phyloP scores from a whole-genome alignment of 495 filamentous ascomycete species.

The Parathielavia appendiculata region DNA sequence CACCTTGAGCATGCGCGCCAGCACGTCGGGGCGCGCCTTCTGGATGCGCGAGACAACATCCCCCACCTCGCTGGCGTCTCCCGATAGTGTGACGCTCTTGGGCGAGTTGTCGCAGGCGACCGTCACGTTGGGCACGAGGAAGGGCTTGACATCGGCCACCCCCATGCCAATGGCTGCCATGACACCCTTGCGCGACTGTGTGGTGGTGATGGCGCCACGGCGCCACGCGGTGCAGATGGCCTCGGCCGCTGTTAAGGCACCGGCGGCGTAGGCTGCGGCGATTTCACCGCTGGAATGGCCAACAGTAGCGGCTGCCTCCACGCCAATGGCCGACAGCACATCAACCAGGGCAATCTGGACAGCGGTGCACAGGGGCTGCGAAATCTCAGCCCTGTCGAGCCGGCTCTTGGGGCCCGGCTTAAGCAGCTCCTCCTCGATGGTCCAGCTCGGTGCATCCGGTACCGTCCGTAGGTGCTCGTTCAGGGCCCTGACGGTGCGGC shows the following conservation, averaged over 20 bases:
- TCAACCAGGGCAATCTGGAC: constrained; percentile 49
- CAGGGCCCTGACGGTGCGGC: not conserved
- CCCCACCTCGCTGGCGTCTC: constrained; percentile 33
- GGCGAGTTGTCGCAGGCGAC: constrained; percentile 44
- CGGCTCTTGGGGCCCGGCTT: not conserved
- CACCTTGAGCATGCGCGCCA: constrained; percentile 39
- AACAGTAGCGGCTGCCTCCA: constrained; percentile 36
- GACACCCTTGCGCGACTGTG: too few relatives aligned
- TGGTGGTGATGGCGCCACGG: too few relatives aligned
- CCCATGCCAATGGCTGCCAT: constrained; percentile 21
- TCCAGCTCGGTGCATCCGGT: too few relatives aligned
- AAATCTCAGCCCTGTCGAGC: not conserved
- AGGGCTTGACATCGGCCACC: too few relatives aligned
- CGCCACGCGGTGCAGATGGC: constrained; percentile 32
- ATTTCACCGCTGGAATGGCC: constrained; percentile 45
- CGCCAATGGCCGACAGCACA: constrained; percentile 41
- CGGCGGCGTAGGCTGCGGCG: constrained; percentile 38
- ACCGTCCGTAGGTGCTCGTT: not conserved
- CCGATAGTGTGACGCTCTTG: constrained; percentile 35
- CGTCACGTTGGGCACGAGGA: too few relatives aligned
- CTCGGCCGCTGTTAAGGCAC: constrained; percentile 24
- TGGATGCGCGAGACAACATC: constrained; percentile 28
- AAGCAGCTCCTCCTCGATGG: not conserved
- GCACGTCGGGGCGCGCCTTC: constrained; percentile 29
- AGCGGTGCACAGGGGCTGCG: constrained; percentile 46